Evolutionary conservation across 2,329 filamentous ascomycete species (phyloP), one percentile per base, ranked within the genome.

Genomic region (Ramularia endophylla): DNA sequence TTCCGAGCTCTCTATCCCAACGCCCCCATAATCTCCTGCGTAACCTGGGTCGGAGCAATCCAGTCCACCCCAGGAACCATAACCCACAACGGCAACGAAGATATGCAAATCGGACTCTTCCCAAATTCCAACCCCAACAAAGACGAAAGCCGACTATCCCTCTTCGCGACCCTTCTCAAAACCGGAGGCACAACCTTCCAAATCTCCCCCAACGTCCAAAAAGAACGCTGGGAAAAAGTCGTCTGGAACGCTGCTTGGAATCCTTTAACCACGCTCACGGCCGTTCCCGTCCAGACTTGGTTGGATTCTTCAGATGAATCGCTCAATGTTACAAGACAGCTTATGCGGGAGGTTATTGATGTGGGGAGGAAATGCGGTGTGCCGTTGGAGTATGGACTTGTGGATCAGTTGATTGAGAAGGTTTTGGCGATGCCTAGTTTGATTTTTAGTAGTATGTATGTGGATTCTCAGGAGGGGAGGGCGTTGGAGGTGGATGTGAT

Each of bases 161-260:
- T 51, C 0, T 71, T 76, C 34, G 61, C 65, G 4, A 57, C 61
- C 2, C 57, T 78, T 9, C 47, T 78, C 13, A 46, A 50, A 13
- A 36, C 58, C 3, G 68, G 67, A 8, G 66, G 70, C 5, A 72
- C 65, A 4, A 67, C 68, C 1, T 70, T 72, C 43, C 56, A 69
- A 20, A 58, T 77, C 6, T 66, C 73, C 19, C 65, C 71, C 3
- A 68, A 81, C 47, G 66, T 82, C 5, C 76, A 81, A 48, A 51
- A 68, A 0, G 69, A 73, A 38, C 69, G 78, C 7, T 82, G 78
- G 78, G 67, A 70, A 39, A 82, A 82, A 57, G 67, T 81, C 1
- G 64, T 80, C 0, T 68, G 76, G 62, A 82, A 82, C 52, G 75
- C 70, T 2, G 69, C 75, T 0, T 81, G 75, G 73, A 81, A 81